A percentile compares a stretch with the other conserved stretches of the same genome.
phyloP scores from a whole-genome alignment of 495 filamentous ascomycete genomes.

The Tuber brumale region DNA sequence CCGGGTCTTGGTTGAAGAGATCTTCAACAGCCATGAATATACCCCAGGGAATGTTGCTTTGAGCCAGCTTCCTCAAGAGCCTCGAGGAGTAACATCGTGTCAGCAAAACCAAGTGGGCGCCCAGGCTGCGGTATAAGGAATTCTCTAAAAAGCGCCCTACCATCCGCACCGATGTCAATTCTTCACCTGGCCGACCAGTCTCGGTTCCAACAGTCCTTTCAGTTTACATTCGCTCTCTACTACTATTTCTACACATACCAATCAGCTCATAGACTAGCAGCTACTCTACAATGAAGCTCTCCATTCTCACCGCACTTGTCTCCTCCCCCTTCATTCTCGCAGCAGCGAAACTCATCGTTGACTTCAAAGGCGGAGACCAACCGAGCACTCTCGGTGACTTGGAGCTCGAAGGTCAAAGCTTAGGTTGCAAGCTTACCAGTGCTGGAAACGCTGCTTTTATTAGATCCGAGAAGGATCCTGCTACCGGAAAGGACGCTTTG shows the following conservation, averaged over 20 bases:
- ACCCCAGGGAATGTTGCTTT: neutral
- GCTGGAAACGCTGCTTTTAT: constrained; percentile 36
- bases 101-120: neutral
- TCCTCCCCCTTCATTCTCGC: constrained; percentile 13
- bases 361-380: constrained; percentile 32
- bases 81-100: neutral
- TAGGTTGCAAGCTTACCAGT: constrained; percentile 31
- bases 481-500: constrained; percentile 28
- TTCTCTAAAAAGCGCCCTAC: neutral
- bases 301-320: constrained; percentile 14
- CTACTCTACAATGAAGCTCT: constrained; percentile 19
- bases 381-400: constrained; percentile 24
- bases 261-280: neutral
- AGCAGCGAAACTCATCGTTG: constrained; percentile 27
- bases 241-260: neutral
- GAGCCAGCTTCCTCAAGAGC: neutral
- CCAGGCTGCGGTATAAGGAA: neutral
- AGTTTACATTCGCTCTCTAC: neutral
- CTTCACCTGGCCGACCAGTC: neutral
- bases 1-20: neutral
- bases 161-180: neutral
- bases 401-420: constrained; percentile 33
- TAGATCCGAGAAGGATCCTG: constrained; percentile 31
- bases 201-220: neutral
- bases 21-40: neutral